A percentile compares a stretch with the other conserved stretches of the same genome.
Conservation (phyloP, 2,329 filamentous ascomycete genomes). For the Sphaerostilbella broomeana region DNA sequence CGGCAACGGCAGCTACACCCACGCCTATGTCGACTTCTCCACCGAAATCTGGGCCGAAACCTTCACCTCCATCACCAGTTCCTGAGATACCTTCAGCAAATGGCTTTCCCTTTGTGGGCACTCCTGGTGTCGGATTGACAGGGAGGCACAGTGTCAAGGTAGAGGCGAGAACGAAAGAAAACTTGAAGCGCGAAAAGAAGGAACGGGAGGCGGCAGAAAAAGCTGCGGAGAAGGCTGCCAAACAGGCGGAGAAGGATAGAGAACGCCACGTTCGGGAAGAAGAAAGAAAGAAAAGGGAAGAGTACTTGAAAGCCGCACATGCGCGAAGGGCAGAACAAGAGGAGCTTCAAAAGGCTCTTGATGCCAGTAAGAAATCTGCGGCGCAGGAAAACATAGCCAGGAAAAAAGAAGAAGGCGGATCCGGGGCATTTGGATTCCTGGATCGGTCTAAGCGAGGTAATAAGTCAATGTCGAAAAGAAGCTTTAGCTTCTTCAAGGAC, state of each 20-base stretch:
- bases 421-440: constrained; percentile 43
- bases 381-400: constrained; percentile 42
- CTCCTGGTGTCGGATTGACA: constrained; percentile 6
- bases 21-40: neutral
- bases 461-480: constrained; percentile 73
- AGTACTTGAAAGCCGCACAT: constrained; percentile 48
- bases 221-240: constrained; percentile 46
- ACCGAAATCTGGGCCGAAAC: too few species aligned
- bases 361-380: constrained; percentile 58
- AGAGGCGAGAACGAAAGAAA: constrained; percentile 47
- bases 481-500: constrained; percentile 59
- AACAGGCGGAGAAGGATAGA: constrained; percentile 33
- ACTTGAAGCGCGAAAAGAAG: constrained; percentile 62
- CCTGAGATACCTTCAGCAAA: constrained; percentile 1
- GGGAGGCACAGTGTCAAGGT: constrained; percentile 21
- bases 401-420: constrained; percentile 35
- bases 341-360: constrained; percentile 56
- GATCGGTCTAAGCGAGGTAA: constrained; percentile 64
- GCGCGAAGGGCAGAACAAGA: constrained; percentile 51
- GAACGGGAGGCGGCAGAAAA: constrained; percentile 53
- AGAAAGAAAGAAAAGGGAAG: constrained; percentile 38
- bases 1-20: too few species aligned
- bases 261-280: constrained; percentile 40
- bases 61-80: too few species aligned
- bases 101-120: neutral